Evolutionary conservation across 805 yeast genomes (phyloP), one percentile per base, ranked within the genome.

Genomic region (Lipomyces spencermartinsiae): DNA sequence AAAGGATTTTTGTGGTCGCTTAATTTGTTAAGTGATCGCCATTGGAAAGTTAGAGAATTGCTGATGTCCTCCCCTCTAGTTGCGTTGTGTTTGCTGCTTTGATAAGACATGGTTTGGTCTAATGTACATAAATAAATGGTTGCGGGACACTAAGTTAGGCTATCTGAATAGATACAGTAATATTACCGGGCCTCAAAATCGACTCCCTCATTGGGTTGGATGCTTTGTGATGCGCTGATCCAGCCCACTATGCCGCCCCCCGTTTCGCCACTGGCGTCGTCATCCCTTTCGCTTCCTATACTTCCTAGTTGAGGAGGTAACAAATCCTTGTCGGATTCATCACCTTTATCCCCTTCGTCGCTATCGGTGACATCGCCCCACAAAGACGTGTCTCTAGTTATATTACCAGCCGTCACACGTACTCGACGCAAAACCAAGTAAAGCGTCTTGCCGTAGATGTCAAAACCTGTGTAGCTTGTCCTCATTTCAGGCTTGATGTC

Each of bases 151-250:
- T 16, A 6, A 1, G n/a, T 19, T 43, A 25, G 29, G 29, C 29
- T 25, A 25, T 3, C n/a, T 43, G 14, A 37, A 37, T 12, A 16
- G 43, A 37, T 37, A 37, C 43, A 37, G 16, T 37, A 12, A 37
- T 37, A 37, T 43, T 25, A 53, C 22, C 56, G 29, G 29, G 53
- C 67, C 64, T 64, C 67, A 43, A 64, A 59, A 35, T 64, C 67
- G 51, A 60, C 55, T 2, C 59, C 59, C 46, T 64, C 67, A 2
- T 49, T 54, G 29, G 29, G 53, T 14, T 46, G 67, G 49, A 64
- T 34, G 14, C 43, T 31, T 49, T 64, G 67, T 51, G 63, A 60
- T 29, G 67, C 64, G 22, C 61, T 51, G 39, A 64, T 64, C 67
- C 67, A 64, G 16, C 63, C 64, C 22, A 58, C 46, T 35, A 64